Evolutionary conservation across 192 early-diverging fungal species (phyloP).

Genomic region (Linnemannia elongata): DNA sequence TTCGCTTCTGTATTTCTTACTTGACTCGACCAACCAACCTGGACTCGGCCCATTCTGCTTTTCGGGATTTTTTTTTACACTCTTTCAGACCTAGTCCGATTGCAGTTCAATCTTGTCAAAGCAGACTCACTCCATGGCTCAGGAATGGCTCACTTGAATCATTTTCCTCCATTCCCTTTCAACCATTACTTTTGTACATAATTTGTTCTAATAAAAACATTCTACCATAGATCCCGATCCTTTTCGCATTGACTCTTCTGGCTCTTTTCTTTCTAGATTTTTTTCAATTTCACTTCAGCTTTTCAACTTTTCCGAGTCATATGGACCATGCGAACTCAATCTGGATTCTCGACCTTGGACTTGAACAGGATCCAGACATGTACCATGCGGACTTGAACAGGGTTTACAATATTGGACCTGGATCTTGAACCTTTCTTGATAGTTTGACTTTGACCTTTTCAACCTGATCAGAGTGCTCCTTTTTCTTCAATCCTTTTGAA

Average conservation of each 20-base stretch:
- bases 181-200: slow-evolving; percentile 7
- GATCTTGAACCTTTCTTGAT: too few species aligned
- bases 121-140: neutral
- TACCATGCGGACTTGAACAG: neutral
- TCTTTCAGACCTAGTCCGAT: neutral
- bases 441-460: too few species aligned
- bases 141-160: neutral
- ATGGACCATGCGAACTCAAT: neutral
- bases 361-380: neutral
- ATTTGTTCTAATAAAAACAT: slow-evolving; percentile 6
- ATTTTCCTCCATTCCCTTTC: neutral
- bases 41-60: neutral
- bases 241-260: neutral
- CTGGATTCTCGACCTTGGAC: too few species aligned
- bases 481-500: too few species aligned
- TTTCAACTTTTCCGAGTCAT: neutral
- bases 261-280: neutral
- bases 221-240: neutral
- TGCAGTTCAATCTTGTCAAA: neutral
- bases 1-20: slow-evolving; percentile 34
- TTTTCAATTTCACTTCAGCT: too few species aligned
- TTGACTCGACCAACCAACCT: slow-evolving; percentile 19
- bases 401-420: too few species aligned
- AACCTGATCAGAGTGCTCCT: too few species aligned
- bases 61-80: neutral